Evolutionary conservation across 139 green algal genomes (phyloP), one percentile per base, ranked within the genome.

Genomic region (Pleodorina starrii): DNA sequence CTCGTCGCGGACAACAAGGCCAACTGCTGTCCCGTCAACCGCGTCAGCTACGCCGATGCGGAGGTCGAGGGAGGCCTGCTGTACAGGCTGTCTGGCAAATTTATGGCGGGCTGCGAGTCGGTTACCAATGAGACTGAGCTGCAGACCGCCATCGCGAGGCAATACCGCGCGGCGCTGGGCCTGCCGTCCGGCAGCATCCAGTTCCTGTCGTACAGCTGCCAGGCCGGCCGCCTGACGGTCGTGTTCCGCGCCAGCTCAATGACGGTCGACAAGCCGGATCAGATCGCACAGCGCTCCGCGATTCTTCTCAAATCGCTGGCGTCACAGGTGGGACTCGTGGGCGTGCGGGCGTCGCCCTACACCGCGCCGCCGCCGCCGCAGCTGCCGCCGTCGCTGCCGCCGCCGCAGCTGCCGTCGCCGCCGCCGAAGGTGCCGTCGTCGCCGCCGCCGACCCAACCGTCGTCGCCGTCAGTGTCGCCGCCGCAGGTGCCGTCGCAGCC

Each of bases 21-120:
- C 75, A 42, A 43, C 46, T 83, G 75, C 75, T 83, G 75, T 44
- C 75, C 75, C 25, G 75, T 83, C 9, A 44, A 83, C 75, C 75
- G 75, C 3, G 42, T 76, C 38, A 46, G 35, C 5, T 76, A 76
- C 36, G 32, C 32, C 68, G 16, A 21, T 25, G 68, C 68, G 17
- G 68, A 10, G 32, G 14, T 76, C n/a, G 16, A 76, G 35, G 10
- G 5, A 2, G 10, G 68, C 16, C 32, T 76, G 32, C 35, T 76
- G 35, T 76, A 48, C 32, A 21, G 29, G 32, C 68, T 76, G 27
- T 19, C 5, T 6, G 63, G 27, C 63, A 73, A 35, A 6, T 73
- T 73, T 11, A 32, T 73, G 21, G 29, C 27, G 21, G 63, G 63
- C 63, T 73, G 63, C 35, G 63, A 73, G 21, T 9, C 63, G 1